Evolutionary conservation across 2,329 filamentous ascomycete genomes (phyloP).

Genomic region (Phyllosticta citrichinensis): DNA sequence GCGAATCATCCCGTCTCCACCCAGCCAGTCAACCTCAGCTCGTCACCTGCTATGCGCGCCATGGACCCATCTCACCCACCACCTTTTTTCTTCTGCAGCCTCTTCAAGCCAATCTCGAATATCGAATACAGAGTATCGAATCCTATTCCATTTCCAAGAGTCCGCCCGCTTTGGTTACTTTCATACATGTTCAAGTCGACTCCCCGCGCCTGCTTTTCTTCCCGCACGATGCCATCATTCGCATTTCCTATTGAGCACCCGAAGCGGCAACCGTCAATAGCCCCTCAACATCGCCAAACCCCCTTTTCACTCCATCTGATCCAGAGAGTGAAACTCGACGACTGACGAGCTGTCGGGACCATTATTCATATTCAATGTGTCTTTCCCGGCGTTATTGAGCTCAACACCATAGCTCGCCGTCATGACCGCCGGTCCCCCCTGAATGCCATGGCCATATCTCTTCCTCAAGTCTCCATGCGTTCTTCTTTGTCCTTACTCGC

Average conservation of each 20-base stretch:
- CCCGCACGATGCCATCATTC: background rate
- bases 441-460: background rate
- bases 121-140: no score
- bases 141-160: background rate
- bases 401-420: background rate
- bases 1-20: background rate
- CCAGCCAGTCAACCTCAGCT: background rate
- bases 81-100: background rate
- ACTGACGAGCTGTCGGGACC: background rate
- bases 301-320: background rate
- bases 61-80: background rate
- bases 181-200: background rate
- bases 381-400: background rate
- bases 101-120: background rate
- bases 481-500: background rate
- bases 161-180: no score
- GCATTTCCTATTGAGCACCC: slow-evolving; percentile 10
- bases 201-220: background rate
- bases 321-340: background rate
- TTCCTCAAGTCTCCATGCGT: background rate
- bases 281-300: background rate
- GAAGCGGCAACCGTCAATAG: slow-evolving; percentile 6
- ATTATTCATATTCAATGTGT: background rate
- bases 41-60: background rate
- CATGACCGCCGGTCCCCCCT: background rate